Base-by-base conservation (phyloP, 306 rosid genomes). In the Canavalia ensiformis region DNA sequence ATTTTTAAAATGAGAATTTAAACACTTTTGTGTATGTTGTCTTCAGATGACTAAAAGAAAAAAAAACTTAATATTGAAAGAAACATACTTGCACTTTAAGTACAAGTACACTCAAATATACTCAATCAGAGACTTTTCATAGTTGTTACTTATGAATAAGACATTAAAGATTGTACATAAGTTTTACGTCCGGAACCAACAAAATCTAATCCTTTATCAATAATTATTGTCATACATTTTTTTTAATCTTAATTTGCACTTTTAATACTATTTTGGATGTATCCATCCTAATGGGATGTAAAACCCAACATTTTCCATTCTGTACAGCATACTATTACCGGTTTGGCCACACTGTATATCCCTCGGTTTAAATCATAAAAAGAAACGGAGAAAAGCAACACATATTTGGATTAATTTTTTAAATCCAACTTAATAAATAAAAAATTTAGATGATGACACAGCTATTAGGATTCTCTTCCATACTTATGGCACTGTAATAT, bases 361-460 rank as follows among this genome's bases (percentile, higher is more conserved):
- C n/a, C 54, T 18, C 64, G 47, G 7, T 37, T 12, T 44, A 62
- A 34, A 29, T 71, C 29, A 72, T 49, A 45, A 41, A 8, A 73
- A 56, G 50, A 39, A 9, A 0, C 9, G 0, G 7, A 58, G 13
- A 37, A 37, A 62, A n/a, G 5, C 44, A 9, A 51, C 50, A 42
- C 0, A 3, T 39, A 6, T 25, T 62, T 6, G 34, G 46, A 55
- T 55, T 33, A n/a, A 0, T 33, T 18, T 74, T 5, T 29, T 56
- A 0, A 66, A 55, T 12, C 49, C 8, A 63, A 46, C 39, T 4
- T 28, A 2, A 1, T 11, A 12, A 13, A 28, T 18, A 7, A 31
- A 65, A 75, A 60, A 41, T 4, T 86, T 75, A 92, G 76, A 87
- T 73, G 47, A 91, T 91, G 31, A 92, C 94, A 84, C 97, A 92